A percentile compares a stretch with the other conserved stretches of the same genome.
These are phyloP conservation scores for Clavispora santaluciae DNA, from an alignment of 805 yeast species.

Conservation along the genomic window DNA sequence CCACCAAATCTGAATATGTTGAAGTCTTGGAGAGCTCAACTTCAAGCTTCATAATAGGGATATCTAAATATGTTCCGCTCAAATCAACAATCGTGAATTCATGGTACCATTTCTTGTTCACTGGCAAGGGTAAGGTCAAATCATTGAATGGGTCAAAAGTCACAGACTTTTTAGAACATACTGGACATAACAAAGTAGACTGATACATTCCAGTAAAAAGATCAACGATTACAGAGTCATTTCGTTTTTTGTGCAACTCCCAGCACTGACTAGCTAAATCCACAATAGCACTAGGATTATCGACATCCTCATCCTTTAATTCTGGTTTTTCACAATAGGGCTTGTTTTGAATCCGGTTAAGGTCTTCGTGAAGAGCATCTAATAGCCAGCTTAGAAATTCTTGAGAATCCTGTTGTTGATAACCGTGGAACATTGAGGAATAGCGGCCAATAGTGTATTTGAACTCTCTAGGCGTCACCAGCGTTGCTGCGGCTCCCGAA, in stretches of 20 bases:
- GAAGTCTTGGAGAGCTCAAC: constrained; percentile 69
- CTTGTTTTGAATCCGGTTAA: constrained; percentile 75
- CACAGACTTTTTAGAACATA: constrained; percentile 69
- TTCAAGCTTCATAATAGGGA: constrained; percentile 47
- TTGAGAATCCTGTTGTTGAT: constrained; percentile 89
- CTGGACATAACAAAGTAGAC: constrained; percentile 86
- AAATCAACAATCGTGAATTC: constrained; percentile 61
- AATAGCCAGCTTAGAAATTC: constrained; percentile 84
- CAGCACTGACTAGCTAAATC: constrained; percentile 71
- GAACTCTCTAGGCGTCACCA: constrained; percentile 66
- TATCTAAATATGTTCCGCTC: constrained; percentile 26
- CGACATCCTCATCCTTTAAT: constrained; percentile 54
- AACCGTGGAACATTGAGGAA: constrained; percentile 73
- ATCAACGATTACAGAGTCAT: constrained; percentile 81
- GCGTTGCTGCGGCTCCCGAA: constrained; percentile 9
- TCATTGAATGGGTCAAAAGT: constrained; percentile 95
- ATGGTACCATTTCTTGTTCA: constrained; percentile 66
- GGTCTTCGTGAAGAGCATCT: constrained; percentile 89
- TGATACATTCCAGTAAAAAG: constrained; percentile 87
- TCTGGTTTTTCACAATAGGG: constrained; percentile 92
- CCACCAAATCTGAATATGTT: constrained; percentile 57
- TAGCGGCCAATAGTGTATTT: constrained; percentile 73
- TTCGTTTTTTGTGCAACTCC: constrained; percentile 72
- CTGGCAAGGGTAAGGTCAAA: constrained; percentile 83
- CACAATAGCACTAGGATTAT: constrained; percentile 48